Conservation (phyloP, 306 rosid species). For the Rosa chinensis region DNA sequence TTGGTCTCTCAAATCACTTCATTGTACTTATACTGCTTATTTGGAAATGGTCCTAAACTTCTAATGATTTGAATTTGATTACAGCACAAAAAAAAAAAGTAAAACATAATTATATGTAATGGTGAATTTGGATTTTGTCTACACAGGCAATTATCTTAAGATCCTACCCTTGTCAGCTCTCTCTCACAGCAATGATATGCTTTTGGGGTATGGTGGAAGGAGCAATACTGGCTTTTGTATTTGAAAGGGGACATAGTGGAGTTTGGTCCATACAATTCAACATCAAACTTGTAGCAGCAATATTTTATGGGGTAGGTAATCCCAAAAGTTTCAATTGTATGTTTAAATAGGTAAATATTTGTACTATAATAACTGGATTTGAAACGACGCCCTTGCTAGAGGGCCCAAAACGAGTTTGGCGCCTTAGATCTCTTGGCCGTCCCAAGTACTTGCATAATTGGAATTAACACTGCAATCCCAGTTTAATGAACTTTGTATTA, state of each 20-base stretch:
- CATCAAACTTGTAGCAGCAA: slow-evolving; percentile 29
- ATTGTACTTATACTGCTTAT: no score
- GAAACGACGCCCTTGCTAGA: not conserved
- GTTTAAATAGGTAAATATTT: not conserved
- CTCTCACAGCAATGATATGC: slow-evolving; percentile 45
- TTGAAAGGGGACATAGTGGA: slow-evolving; percentile 28
- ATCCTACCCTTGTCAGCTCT: slow-evolving; percentile 46
- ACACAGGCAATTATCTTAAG: slow-evolving; percentile 37
- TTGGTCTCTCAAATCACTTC: no score
- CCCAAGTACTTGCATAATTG: not conserved
- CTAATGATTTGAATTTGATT: not conserved
- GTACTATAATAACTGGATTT: not conserved
- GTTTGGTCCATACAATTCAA: slow-evolving; percentile 23
- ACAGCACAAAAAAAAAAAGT: not conserved
- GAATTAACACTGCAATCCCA: not conserved
- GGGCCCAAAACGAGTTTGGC: no score
- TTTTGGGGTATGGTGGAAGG: slow-evolving; percentile 39
- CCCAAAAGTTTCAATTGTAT: not conserved
- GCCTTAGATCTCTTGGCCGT: no score
- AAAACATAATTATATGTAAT: not conserved
- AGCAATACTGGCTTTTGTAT: slow-evolving; percentile 23
- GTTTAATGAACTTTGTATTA: not conserved
- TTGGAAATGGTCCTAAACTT: not conserved
- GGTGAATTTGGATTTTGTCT: not conserved
- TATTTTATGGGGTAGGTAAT: slow-evolving; percentile 33